Evolutionary conservation across 129 eudicot species (phyloP).

Genomic region (Tanacetum coccineum): DNA sequence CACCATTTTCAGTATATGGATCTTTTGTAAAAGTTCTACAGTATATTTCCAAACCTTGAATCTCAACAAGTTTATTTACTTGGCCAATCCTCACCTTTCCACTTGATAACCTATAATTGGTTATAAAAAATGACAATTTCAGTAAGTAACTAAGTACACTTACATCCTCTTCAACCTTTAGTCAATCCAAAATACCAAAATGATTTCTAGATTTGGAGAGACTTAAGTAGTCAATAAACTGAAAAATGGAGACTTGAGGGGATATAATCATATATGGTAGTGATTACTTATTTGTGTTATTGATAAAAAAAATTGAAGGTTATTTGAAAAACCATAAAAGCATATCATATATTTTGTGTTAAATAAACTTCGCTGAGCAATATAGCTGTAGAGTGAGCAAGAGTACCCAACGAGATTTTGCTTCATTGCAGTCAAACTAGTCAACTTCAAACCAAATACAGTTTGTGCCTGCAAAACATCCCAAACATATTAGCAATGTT

Average conservation of each 20-base stretch:
- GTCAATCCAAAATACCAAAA: slow-evolving; percentile 7
- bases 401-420: slow-evolving; percentile 66
- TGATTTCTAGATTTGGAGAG: background rate
- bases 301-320: background rate
- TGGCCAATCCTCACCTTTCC: slow-evolving; percentile 65
- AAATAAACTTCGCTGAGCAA: background rate
- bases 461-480: slow-evolving; percentile 51
- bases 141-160: slow-evolving; percentile 26
- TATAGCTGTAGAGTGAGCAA: slow-evolving; percentile 17
- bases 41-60: slow-evolving; percentile 75
- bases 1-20: slow-evolving; percentile 31
- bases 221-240: slow-evolving; percentile 1
- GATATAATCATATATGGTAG: background rate
- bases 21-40: slow-evolving; percentile 42
- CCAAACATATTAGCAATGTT: slow-evolving; percentile 10
- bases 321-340: background rate
- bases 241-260: slow-evolving; percentile 4
- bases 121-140: background rate
- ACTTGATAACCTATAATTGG: slow-evolving; percentile 43
- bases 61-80: slow-evolving; percentile 80
- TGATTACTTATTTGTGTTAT: slow-evolving; percentile 7
- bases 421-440: slow-evolving; percentile 76
- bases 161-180: slow-evolving; percentile 12
- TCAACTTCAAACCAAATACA: slow-evolving; percentile 75
- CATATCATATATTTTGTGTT: slow-evolving; percentile 2